Evolutionary conservation across 805 yeast species (phyloP).

Genomic region (Metschnikowia gelsemii): DNA sequence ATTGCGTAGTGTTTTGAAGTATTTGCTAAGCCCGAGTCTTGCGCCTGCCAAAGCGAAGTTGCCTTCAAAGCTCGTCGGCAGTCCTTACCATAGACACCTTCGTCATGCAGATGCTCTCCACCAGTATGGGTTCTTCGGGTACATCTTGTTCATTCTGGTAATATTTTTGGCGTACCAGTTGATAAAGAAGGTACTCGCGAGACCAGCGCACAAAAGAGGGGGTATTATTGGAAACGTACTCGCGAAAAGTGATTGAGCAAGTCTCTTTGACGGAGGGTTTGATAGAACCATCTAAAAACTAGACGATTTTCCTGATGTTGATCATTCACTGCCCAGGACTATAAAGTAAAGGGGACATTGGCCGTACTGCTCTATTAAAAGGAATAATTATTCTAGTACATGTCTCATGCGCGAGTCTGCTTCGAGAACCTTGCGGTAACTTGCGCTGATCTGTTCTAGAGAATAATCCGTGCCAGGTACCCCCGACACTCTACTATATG

Average conservation of each 20-base stretch:
- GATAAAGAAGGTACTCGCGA: conserved; percentile 2
- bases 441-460: conserved; percentile 27
- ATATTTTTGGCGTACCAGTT: conserved; percentile 6
- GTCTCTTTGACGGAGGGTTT: neutral
- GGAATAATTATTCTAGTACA: conserved; percentile 8
- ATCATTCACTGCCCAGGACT: no score
- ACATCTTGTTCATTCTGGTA: conserved; percentile 23
- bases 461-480: conserved; percentile 34
- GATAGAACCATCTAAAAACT: no score
- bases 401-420: conserved; percentile 29
- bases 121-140: conserved; percentile 45
- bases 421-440: conserved; percentile 39
- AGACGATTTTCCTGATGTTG: no score
- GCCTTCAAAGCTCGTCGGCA: conserved; percentile 35
- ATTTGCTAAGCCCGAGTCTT: conserved; percentile 37
- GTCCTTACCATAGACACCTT: conserved; percentile 42
- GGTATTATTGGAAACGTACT: conserved; percentile 17
- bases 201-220: conserved; percentile 6
- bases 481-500: conserved; percentile 48
- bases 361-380: no score
- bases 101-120: conserved; percentile 47
- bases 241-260: conserved; percentile 14
- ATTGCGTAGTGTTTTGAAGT: conserved; percentile 36
- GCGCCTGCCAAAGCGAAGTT: conserved; percentile 17
- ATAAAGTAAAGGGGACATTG: no score